Evolutionary conservation across 352 stramenopile genomes (phyloP).

Genomic region (Pythium angustatum): DNA sequence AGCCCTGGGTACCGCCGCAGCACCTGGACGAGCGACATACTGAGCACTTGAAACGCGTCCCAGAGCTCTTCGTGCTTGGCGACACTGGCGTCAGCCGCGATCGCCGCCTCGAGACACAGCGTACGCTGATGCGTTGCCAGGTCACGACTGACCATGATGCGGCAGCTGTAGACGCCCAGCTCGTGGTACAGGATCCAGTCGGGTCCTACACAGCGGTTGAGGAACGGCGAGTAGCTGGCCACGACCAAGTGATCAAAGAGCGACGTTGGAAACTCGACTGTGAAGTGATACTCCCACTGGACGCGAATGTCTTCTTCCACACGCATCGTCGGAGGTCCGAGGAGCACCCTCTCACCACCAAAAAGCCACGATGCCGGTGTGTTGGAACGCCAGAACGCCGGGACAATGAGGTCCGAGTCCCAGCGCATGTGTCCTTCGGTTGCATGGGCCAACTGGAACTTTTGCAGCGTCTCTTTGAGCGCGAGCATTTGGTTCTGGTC

Average conservation of each 20-base stretch:
- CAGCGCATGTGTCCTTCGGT: conserved; percentile 1
- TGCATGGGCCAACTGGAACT: conserved; percentile 18
- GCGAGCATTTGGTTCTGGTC: conserved; percentile 8
- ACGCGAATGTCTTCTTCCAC: conserved; percentile 6
- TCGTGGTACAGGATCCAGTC: conserved; percentile 15
- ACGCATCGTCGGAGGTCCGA: background rate
- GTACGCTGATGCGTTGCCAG: background rate
- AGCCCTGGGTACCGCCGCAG: conserved; percentile 11
- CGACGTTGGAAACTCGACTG: background rate
- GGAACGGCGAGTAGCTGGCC: conserved; percentile 18
- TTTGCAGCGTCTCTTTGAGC: conserved; percentile 27
- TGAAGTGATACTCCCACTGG: conserved; percentile 19
- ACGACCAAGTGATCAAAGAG: conserved; percentile 22
- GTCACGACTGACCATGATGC: conserved; percentile 5
- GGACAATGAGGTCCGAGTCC: conserved; percentile 20
- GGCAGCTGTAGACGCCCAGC: background rate
- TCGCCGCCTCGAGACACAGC: conserved; percentile 5
- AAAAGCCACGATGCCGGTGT: background rate
- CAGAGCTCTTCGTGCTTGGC: background rate
- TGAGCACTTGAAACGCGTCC: background rate
- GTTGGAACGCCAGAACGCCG: conserved; percentile 2
- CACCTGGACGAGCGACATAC: background rate
- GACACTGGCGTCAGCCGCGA: background rate
- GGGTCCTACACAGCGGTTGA: background rate
- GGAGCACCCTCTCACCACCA: background rate